Conservation (phyloP, 2,329 filamentous ascomycete genomes). For the Ophioceras dolichostomum region DNA sequence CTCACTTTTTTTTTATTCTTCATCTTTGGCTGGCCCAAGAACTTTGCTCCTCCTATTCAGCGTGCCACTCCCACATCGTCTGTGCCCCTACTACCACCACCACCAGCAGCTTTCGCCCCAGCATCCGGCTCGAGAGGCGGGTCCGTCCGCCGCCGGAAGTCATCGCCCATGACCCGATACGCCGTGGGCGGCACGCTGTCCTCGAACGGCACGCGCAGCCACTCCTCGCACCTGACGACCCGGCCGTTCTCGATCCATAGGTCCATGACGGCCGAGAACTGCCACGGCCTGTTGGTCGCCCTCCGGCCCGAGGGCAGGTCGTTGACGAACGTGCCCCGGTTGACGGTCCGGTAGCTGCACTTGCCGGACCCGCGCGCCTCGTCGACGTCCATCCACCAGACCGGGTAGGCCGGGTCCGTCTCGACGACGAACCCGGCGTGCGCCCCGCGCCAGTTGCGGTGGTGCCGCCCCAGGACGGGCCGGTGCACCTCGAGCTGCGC, state of each 20-base stretch:
- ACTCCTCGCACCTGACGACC: slow-evolving; percentile 2
- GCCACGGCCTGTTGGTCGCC: slow-evolving; percentile 2
- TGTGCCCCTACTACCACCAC: no score
- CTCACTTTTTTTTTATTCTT: no score
- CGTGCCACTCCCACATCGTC: no score
- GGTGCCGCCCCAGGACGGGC: slow-evolving; percentile 1
- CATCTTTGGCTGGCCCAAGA: no score
- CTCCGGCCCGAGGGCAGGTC: slow-evolving; percentile 3
- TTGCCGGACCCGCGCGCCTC: not conserved
- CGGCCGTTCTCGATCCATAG: not conserved
- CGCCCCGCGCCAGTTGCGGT: slow-evolving; percentile 3
- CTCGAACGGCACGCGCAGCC: slow-evolving; percentile 4
- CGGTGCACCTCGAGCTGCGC: slow-evolving; percentile 33
- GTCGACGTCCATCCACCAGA: slow-evolving; percentile 3
- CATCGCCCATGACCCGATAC: no score
- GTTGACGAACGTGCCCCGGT: slow-evolving; percentile 3
- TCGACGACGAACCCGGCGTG: slow-evolving; percentile 2
- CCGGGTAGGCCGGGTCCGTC: slow-evolving; percentile 1
- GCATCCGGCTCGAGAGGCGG: no score
- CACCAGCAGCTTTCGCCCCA: no score
- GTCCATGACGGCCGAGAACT: slow-evolving; percentile 3
- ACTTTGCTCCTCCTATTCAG: no score
- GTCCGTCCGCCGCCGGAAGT: no score
- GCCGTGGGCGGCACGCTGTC: no score
- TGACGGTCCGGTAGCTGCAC: slow-evolving; percentile 1